Conservation (phyloP, 1,284 basidiomycete genomes). For the Apiotrichum sp. region DNA sequence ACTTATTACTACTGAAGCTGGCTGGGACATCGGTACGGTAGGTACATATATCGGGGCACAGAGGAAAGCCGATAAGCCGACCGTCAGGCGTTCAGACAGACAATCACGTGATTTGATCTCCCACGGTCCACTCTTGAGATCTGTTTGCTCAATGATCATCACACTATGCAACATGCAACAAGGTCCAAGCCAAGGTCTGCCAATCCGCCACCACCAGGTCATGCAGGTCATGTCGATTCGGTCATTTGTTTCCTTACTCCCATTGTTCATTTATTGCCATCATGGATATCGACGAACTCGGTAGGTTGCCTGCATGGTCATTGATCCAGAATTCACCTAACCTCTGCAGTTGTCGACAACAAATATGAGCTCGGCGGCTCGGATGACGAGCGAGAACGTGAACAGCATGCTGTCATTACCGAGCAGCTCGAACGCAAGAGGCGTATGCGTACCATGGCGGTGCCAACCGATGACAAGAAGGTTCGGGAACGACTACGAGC, state of each 20-base stretch:
- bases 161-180: too few species aligned
- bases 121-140: too few species aligned
- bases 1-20: too few species aligned
- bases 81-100: too few species aligned
- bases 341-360: slow-evolving; percentile 37
- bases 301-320: slow-evolving; percentile 17
- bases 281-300: slow-evolving; percentile 41
- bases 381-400: slow-evolving; percentile 47
- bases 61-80: too few species aligned
- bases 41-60: too few species aligned
- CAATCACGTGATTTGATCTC: too few species aligned
- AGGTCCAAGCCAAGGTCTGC: too few species aligned
- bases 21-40: too few species aligned
- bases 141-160: too few species aligned
- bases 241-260: not conserved
- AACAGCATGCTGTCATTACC: slow-evolving; percentile 64
- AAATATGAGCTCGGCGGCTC: slow-evolving; percentile 43
- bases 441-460: slow-evolving; percentile 83
- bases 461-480: slow-evolving; percentile 92
- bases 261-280: not conserved
- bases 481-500: slow-evolving; percentile 83
- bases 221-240: too few species aligned
- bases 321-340: not conserved
- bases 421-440: slow-evolving; percentile 94
- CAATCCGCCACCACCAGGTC: too few species aligned